phyloP scores from a whole-genome alignment of 169 alveolate species.

The Cryptosporidium sp. region DNA sequence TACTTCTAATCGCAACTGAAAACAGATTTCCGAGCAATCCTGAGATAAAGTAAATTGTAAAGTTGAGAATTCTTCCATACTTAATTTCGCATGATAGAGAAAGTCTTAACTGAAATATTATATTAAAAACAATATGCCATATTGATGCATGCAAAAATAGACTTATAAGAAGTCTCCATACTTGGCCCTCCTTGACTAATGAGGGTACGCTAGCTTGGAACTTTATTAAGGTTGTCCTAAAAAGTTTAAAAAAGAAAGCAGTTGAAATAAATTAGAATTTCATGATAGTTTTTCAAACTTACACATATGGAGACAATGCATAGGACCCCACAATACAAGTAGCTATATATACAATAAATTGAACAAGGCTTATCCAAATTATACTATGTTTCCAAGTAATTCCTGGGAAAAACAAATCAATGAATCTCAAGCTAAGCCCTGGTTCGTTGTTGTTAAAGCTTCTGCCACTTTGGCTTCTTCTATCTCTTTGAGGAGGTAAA shows the following conservation, averaged over 20 bases:
- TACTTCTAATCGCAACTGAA: constrained; percentile 82
- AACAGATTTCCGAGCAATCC: constrained; percentile 84
- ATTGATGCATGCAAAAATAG: constrained; percentile 85
- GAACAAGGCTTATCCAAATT: constrained; percentile 66
- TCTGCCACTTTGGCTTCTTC: constrained; percentile 3
- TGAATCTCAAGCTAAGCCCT: constrained; percentile 48
- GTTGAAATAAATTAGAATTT: not conserved
- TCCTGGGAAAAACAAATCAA: constrained; percentile 69
- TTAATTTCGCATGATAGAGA: constrained; percentile 84
- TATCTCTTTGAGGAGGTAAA: constrained; percentile 43
- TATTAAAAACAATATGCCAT: constrained; percentile 85
- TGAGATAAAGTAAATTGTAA: constrained; percentile 80
- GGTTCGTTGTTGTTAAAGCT: constrained; percentile 2
- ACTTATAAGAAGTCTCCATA: constrained; percentile 85
- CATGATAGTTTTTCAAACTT: constrained; percentile 31
- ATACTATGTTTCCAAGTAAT: constrained; percentile 65
- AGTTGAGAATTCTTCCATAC: constrained; percentile 81
- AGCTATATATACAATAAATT: constrained; percentile 43
- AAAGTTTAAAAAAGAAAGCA: not conserved
- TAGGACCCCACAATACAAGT: constrained; percentile 60
- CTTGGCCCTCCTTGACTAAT: constrained; percentile 83
- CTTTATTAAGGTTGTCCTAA: constrained; percentile 76
- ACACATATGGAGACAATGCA: constrained; percentile 73
- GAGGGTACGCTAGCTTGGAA: constrained; percentile 85
- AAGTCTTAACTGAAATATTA: constrained; percentile 85